These are phyloP conservation scores for Fusarium coicis DNA, from an alignment of 2,329 filamentous ascomycete species.

Conservation along the genomic window DNA sequence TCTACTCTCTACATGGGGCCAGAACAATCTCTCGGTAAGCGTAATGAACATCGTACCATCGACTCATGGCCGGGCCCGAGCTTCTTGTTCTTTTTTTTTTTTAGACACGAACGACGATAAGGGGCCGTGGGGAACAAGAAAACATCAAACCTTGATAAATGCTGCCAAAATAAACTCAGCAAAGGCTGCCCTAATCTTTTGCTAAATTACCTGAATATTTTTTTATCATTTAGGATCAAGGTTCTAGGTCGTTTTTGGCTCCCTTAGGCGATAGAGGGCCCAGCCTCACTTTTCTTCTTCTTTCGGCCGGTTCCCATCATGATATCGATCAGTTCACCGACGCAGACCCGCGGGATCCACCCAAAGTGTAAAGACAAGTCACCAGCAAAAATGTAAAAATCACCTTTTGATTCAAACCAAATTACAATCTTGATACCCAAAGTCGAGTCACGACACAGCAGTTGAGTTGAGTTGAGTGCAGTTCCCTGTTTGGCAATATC, in stretches of 20 bases:
- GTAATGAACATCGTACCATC: slow-evolving; percentile 29
- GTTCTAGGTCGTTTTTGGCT: neutral
- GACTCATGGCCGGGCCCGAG: slow-evolving; percentile 31
- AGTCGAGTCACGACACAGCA: neutral
- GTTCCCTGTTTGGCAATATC: neutral
- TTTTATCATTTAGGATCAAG: neutral
- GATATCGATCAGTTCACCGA: slow-evolving; percentile 30
- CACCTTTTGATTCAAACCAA: neutral
- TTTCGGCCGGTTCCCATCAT: slow-evolving; percentile 12
- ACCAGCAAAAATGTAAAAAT: slow-evolving; percentile 10
- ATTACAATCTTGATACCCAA: neutral
- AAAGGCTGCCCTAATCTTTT: accelerated
- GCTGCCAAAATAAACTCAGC: neutral
- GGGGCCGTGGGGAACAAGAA: neutral
- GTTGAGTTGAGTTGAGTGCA: neutral
- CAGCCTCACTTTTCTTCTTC: slow-evolving; percentile 20
- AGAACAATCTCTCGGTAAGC: slow-evolving; percentile 20
- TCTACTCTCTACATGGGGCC: neutral
- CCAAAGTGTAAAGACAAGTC: slow-evolving; percentile 5
- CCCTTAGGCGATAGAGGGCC: neutral
- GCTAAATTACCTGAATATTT: neutral
- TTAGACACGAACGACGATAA: slow-evolving; percentile 19
- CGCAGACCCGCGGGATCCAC: slow-evolving; percentile 21
- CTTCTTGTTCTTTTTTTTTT: slow-evolving; percentile 12
- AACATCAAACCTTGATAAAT: neutral